Evolutionary conservation across 371 early-diverging fungal species (phyloP), one percentile per base, ranked within the genome.

Genomic region (Blastocladiella emersonii): DNA sequence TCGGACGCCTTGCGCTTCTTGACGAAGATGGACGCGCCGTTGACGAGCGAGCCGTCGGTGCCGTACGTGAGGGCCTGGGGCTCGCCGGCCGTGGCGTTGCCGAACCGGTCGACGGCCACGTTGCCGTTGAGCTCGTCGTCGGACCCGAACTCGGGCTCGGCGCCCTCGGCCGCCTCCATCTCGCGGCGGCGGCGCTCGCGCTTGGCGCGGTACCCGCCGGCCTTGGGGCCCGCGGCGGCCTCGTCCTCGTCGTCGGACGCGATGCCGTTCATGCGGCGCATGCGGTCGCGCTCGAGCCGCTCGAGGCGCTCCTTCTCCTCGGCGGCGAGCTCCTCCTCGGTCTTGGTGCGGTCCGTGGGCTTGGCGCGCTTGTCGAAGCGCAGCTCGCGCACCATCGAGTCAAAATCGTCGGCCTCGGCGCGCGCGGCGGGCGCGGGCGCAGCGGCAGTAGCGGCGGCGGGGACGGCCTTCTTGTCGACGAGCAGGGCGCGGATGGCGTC

Each of bases 261-360:
- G 59, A 86, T 69, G 12, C 92, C 93, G 64, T 87, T 78, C 95
- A 95, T 92, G 64, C 95, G 88, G 56, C 88, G 79, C 72, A 84
- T 76, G 27, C 95, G 80, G 44, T 90, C 85, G 39, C 80, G 75
- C 72, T 95, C 98, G 23, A 88, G 84, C 73, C 85, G 83, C 71
- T 92, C 92, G 30, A 97, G 71, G 61, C 85, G 80, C 35, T 82
- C 78, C 66, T 85, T 85, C 62, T 89, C 91, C 64, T 91, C 95
- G 44, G 83, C 66, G 10, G 91, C 92, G 59, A 86, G 65, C 71
- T 98, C 98, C 64, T 92, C 94, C 68, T 93, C 95, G 25, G 92
- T 90, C 80, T 95, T 94, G 45, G 87, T 70, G 30, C 97, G 85
- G 68, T 98, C 92, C 34, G 92, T 85, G 12, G 95, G 92, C 67